Percentiles rank a stretch among this genome's conserved stretches.
These are phyloP conservation scores for Thamnidium elegans DNA, from an alignment of 192 early-diverging fungal species.

Conservation along the genomic window DNA sequence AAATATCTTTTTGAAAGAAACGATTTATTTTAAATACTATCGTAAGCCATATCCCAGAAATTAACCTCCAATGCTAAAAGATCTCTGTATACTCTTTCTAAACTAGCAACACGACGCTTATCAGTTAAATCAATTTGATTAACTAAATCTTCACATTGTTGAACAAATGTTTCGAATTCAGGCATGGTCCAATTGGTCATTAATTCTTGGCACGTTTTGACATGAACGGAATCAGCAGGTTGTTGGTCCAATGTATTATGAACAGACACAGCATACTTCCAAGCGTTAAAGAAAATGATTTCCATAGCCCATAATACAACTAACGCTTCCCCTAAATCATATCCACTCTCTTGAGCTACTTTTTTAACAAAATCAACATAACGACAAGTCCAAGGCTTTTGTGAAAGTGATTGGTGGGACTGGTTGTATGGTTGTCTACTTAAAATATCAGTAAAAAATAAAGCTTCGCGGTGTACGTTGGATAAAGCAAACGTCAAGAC, in stretches of 20 bases:
- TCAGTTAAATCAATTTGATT: not conserved
- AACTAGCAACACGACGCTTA: not conserved
- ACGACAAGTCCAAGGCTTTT: constrained; percentile 10
- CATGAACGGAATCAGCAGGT: not conserved
- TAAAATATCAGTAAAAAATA: constrained; percentile 21
- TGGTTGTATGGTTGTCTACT: not conserved
- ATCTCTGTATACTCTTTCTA: constrained; percentile 15
- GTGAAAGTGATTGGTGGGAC: not conserved
- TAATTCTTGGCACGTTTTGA: constrained; percentile 17
- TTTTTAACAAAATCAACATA: constrained; percentile 27
- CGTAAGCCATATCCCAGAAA: constrained; percentile 23
- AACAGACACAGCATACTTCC: constrained; percentile 22
- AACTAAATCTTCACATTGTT: constrained; percentile 15
- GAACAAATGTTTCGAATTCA: constrained; percentile 26
- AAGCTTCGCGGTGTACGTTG: constrained; percentile 22
- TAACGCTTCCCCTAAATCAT: constrained; percentile 18
- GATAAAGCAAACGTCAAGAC: constrained; percentile 20
- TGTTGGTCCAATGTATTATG: not conserved
- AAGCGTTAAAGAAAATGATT: constrained; percentile 24
- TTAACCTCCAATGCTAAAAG: constrained; percentile 23
- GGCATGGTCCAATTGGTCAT: constrained; percentile 24
- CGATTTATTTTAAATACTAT: not conserved
- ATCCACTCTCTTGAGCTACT: constrained; percentile 11
- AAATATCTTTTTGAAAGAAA: no score
- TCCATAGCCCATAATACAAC: constrained; percentile 31